phyloP scores from a whole-genome alignment of 306 rosid species.

The Casuarina equisetifolia region DNA sequence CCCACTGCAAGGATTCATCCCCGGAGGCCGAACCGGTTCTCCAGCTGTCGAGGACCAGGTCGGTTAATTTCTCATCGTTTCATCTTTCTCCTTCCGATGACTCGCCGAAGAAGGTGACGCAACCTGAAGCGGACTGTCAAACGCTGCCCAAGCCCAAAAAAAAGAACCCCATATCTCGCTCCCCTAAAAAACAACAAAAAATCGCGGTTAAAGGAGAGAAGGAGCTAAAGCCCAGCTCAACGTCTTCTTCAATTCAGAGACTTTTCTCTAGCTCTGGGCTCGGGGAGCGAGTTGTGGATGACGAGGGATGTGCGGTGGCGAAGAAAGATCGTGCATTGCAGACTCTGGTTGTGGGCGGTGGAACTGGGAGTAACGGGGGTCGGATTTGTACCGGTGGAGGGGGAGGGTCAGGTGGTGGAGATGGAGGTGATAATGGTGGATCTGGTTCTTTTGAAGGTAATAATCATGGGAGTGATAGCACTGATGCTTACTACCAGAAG shows the following conservation, averaged over 20 bases:
- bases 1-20: conserved; percentile 41
- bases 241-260: conserved; percentile 29
- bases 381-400: conserved; percentile 42
- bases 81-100: conserved; percentile 13
- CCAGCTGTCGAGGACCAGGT: conserved; percentile 45
- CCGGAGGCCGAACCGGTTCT: conserved; percentile 40
- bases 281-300: conserved; percentile 28
- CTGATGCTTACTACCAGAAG: conserved; percentile 58
- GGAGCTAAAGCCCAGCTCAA: conserved; percentile 16
- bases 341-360: conserved; percentile 51
- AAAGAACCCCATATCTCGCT: conserved; percentile 20
- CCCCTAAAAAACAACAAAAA: conserved; percentile 11
- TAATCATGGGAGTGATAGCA: conserved; percentile 46
- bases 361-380: conserved; percentile 53
- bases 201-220: conserved; percentile 31
- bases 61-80: conserved; percentile 34
- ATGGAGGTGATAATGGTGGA: conserved; percentile 30
- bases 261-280: conserved; percentile 54
- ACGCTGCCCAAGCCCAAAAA: conserved; percentile 32
- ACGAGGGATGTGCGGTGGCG: conserved; percentile 27
- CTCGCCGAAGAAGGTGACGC: conserved; percentile 28
- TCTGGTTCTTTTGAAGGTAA: conserved; percentile 41
- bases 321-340: conserved; percentile 32
- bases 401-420: conserved; percentile 34
- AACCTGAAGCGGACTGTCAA: conserved; percentile 32